Percentiles rank a stretch among this genome's conserved stretches.
phyloP scores from a whole-genome alignment of 257 asterid genomes.

The Solanum sejunctum region DNA sequence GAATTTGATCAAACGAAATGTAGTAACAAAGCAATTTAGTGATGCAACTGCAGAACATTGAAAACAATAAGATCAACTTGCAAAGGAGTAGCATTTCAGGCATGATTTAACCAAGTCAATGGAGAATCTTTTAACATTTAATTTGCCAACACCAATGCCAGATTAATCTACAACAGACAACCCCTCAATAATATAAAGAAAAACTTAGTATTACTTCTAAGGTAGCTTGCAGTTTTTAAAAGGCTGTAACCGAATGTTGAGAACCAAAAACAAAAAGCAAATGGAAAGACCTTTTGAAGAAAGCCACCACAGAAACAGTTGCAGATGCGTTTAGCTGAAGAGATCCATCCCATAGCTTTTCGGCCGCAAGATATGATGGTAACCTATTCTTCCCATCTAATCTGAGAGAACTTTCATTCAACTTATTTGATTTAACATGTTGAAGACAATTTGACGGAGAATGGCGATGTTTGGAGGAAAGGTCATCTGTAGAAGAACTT shows the following conservation, averaged over 20 bases:
- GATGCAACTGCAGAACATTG: background rate
- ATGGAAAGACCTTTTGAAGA: constrained; percentile 17
- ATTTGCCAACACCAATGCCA: background rate
- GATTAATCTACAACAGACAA: background rate
- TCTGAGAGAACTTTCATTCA: background rate
- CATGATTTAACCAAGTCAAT: background rate
- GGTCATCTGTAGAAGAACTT: background rate
- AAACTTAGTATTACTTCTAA: background rate
- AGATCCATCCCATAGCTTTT: constrained; percentile 25
- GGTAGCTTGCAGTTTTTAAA: background rate
- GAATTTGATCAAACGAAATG: background rate
- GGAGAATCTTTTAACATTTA: background rate
- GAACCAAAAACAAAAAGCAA: background rate
- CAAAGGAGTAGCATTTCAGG: background rate
- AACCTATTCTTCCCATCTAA: background rate
- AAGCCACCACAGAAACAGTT: constrained; percentile 14
- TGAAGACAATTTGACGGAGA: background rate
- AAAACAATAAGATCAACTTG: background rate
- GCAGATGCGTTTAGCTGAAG: constrained; percentile 13
- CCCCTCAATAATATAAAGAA: background rate
- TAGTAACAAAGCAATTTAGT: background rate
- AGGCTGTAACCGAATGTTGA: background rate
- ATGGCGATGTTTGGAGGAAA: background rate
- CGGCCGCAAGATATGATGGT: background rate
- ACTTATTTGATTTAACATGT: background rate